A percentile compares a stretch with the other conserved stretches of the same genome.
These are phyloP conservation scores for Tardiomyces depauwii DNA, from an alignment of 1,139 yeast species.

Conservation along the genomic window DNA sequence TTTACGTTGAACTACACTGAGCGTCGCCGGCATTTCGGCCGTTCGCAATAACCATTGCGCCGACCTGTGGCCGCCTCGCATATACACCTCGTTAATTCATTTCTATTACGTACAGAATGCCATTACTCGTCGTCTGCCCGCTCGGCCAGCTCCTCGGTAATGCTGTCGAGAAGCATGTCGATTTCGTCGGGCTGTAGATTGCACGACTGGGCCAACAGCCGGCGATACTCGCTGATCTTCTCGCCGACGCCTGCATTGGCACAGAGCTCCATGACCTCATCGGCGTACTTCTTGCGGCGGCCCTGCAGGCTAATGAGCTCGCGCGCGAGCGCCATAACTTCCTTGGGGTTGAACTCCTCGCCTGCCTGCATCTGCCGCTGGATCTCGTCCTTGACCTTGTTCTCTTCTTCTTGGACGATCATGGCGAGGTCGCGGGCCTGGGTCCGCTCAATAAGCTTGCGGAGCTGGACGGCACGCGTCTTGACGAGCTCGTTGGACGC, in stretches of 20 bases:
- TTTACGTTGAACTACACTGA: no score
- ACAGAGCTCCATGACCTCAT: conserved; percentile 35
- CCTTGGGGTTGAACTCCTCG: conserved; percentile 6
- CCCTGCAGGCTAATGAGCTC: conserved; percentile 38
- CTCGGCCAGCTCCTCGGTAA: conserved; percentile 32
- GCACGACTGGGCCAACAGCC: conserved; percentile 71
- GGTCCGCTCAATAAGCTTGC: conserved; percentile 38
- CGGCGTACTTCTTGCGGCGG: conserved; percentile 34
- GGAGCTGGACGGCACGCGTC: conserved; percentile 27
- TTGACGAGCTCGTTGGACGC: conserved; percentile 21
- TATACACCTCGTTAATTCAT: neutral
- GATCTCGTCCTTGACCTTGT: conserved; percentile 24
- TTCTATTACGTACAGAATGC: neutral
- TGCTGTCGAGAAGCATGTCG: conserved; percentile 57
- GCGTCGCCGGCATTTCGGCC: no score
- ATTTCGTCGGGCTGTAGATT: conserved; percentile 72
- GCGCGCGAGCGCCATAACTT: conserved; percentile 25
- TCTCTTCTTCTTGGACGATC: conserved; percentile 37
- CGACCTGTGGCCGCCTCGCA: no score
- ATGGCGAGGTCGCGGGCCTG: conserved; percentile 44
- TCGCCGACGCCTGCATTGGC: conserved; percentile 36
- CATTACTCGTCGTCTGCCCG: conserved; percentile 4
- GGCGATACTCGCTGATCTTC: conserved; percentile 73
- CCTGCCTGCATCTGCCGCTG: conserved; percentile 10
- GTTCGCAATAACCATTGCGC: no score